Evolutionary conservation across 768 basidiomycete species (phyloP), one percentile per base, ranked within the genome.

Genomic region (Suillus sp.): DNA sequence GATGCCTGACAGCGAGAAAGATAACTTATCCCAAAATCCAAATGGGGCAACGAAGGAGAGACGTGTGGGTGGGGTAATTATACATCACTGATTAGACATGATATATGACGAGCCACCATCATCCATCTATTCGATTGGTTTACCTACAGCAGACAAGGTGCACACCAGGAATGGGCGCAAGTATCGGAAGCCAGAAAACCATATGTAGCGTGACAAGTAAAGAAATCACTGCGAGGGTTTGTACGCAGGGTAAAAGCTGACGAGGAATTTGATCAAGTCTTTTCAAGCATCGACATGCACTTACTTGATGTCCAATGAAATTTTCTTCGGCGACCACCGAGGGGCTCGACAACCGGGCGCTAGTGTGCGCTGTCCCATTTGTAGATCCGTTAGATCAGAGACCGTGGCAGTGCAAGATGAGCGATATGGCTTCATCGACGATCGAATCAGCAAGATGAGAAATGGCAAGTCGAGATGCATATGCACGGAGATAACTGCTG

Each of bases 401-500:
- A 14, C 1, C 61, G 57, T 3, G 72, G 75, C 5, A 76, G 65
- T 5, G 68, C 69, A 10, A 70, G 75, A 56, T 76, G 75, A 1
- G 75, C 62, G 42, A 71, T 64, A 32, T 76, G 75, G n/a, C 75
- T 76, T 56, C 18, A 32, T n/a, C 9, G 14, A 18, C 14, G 48
- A 0, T 59, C 10, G 7, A 59, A 11, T 57, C 10, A 42, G 10
- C 11, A 25, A 60, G 18, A 2, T 3, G 37, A 59, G 20, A 20
- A 9, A 2, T 14, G 0, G 13, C 20, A 16, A 13, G 9, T 22
- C 8, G 2, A 27, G 58, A 25, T 4, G 13, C 0, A 13, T 14
- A 71, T 79, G 20, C 65, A 85, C 86, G 86, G 86, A 75, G 86
- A 86, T 62, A 83, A 82, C 0, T 74, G 65, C 34, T 51, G 63